Evolutionary conservation across 1,284 basidiomycete genomes (phyloP), one percentile per base, ranked within the genome.

Genomic region (Wallemia mellicola): DNA sequence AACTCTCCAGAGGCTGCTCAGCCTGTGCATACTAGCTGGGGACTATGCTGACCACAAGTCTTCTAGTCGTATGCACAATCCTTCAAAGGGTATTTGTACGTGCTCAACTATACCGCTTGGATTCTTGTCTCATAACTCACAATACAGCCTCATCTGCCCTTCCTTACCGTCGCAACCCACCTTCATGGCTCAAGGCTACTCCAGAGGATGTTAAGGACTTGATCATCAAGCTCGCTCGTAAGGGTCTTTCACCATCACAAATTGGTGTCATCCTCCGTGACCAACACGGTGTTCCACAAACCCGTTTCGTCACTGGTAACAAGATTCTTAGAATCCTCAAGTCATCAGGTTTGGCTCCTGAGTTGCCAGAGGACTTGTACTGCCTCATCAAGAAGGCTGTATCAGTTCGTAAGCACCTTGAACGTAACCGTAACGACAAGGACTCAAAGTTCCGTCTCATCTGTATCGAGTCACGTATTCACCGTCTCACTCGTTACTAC

Each of bases 321-420:
- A 96, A 96, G 80, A 92, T 98, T 70, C 82, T 96, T 67, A 82
- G 92, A 77, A 89, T 96, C 76, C 78, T 96, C 73, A 96, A 95
- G 78, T 80, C 83, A 2, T 11, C 38, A 91, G 87, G 87, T 75
- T 85, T 96, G 74, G 91, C 83, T 71, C 91, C 91, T 69, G 79
- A 82, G 74, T 88, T 96, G 76, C 92, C 92, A 68, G 92, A 98
- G 81, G 92, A 96, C 79, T 83, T 96, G 63, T 95, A 88, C 84
- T 83, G 89, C 80, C 82, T 95, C 72, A 84, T 96, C 79, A 96
- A 96, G 83, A 96, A 96, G 82, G 92, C 92, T 71, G 91, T 96
- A 71, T 79, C 86, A 66, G 87, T 98, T 70, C 88, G 92, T 75
- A 96, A 96, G 80, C 92, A 96, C 76, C 81, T 98, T 67, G 88